These are phyloP conservation scores for Mycena capillaripes DNA, from an alignment of 768 basidiomycete genomes.

Conservation along the genomic window DNA sequence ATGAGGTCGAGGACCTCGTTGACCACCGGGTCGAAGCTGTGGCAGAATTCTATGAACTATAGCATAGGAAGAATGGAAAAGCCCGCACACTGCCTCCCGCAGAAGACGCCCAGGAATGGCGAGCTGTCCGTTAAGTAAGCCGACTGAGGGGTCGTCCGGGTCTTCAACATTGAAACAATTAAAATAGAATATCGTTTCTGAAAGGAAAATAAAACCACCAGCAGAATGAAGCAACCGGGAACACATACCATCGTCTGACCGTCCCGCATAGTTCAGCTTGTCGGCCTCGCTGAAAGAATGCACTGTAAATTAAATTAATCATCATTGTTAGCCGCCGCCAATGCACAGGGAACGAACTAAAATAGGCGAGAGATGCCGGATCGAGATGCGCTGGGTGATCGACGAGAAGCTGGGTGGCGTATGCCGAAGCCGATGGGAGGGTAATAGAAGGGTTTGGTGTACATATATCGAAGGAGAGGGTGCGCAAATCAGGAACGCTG, in stretches of 20 bases:
- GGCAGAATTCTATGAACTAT: not conserved
- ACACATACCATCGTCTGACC: conserved; percentile 78
- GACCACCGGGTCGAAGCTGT: conserved; percentile 86
- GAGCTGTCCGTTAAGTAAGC: conserved; percentile 86
- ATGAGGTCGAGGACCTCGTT: conserved; percentile 56
- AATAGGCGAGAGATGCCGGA: conserved; percentile 84
- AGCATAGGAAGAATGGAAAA: not conserved
- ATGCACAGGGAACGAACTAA: conserved; percentile 59
- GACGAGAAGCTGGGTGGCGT: conserved; percentile 63
- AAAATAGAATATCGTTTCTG: conserved; percentile 89
- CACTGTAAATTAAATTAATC: conserved; percentile 56
- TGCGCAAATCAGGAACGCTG: not conserved
- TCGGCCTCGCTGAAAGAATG: conserved; percentile 92
- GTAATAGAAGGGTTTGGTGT: not conserved
- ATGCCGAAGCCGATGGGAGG: not conserved
- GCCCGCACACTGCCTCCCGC: conserved; percentile 75
- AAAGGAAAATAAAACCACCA: conserved; percentile 25
- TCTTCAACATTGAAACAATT: conserved; percentile 92
- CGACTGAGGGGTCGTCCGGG: conserved; percentile 83
- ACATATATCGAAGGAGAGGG: not conserved
- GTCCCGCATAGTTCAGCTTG: conserved; percentile 82
- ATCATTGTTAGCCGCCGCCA: conserved; percentile 23
- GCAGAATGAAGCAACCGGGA: not conserved
- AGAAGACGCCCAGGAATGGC: conserved; percentile 86
- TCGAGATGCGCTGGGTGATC: conserved; percentile 91